phyloP scores from a whole-genome alignment of 2,329 filamentous ascomycete genomes.

The Claviceps sp. region DNA sequence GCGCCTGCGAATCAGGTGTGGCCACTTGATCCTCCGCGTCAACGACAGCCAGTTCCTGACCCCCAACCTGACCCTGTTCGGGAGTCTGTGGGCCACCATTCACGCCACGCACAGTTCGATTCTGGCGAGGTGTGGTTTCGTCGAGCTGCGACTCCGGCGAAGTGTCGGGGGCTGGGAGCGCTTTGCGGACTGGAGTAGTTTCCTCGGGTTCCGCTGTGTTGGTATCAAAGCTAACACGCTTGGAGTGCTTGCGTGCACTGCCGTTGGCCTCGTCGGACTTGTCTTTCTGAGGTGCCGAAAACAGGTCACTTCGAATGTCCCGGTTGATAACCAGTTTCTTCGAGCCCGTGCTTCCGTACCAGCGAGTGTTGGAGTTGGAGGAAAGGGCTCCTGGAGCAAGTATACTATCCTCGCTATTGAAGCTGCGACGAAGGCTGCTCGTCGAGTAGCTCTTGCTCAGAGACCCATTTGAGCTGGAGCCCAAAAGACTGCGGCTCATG shows the following conservation, averaged over 20 bases:
- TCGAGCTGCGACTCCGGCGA: constrained; percentile 17
- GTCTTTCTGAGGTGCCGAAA: constrained; percentile 45
- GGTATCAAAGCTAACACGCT: constrained; percentile 86
- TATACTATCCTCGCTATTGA: constrained; percentile 73
- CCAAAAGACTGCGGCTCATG: constrained; percentile 50
- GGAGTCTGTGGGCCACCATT: constrained; percentile 27
- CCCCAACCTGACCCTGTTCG: constrained; percentile 59
- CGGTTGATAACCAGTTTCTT: constrained; percentile 92
- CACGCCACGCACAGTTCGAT: constrained; percentile 31
- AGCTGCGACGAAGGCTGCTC: constrained; percentile 71
- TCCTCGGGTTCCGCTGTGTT: constrained; percentile 30
- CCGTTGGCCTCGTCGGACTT: constrained; percentile 25
- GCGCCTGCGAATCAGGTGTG: constrained; percentile 14
- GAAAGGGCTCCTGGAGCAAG: constrained; percentile 77
- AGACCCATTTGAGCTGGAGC: constrained; percentile 53
- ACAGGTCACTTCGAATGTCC: constrained; percentile 62
- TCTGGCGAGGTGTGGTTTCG: constrained; percentile 32
- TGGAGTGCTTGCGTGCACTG: constrained; percentile 47
- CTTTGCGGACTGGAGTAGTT: constrained; percentile 18
- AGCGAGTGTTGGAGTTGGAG: constrained; percentile 47
- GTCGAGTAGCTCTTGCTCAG: constrained; percentile 81
- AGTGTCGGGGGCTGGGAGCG: constrained; percentile 22
- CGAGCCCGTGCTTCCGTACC: constrained; percentile 55
- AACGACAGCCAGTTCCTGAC: constrained; percentile 67
- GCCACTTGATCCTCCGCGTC: constrained; percentile 48